Evolutionary conservation across 768 basidiomycete species (phyloP).

Genomic region (Galerina sulciceps): DNA sequence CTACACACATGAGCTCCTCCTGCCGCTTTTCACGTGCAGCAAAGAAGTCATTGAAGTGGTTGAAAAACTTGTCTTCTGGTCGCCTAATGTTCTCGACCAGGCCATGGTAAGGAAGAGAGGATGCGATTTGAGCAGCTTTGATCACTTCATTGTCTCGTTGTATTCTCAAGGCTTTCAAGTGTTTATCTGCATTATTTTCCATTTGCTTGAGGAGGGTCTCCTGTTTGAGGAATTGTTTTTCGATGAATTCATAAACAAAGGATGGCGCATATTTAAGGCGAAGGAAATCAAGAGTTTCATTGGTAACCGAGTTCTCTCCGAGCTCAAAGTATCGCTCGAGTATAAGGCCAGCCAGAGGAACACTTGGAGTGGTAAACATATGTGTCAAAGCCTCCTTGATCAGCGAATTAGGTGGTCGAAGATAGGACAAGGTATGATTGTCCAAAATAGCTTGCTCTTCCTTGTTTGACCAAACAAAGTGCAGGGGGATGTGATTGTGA

Average conservation of each 20-base stretch:
- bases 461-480: slow-evolving; percentile 11
- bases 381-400: slow-evolving; percentile 6
- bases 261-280: not conserved
- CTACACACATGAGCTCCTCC: not conserved
- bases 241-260: not conserved
- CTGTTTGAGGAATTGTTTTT: not conserved
- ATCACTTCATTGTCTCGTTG: not conserved
- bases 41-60: slow-evolving; percentile 7
- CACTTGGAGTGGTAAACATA: not conserved
- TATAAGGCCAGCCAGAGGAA: slow-evolving; percentile 2
- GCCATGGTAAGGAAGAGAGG: slow-evolving; percentile 7
- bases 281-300: not conserved
- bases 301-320: not conserved
- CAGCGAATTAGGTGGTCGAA: slow-evolving; percentile 8
- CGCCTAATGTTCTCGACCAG: slow-evolving; percentile 1
- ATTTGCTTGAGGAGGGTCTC: not conserved
- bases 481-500: slow-evolving; percentile 8
- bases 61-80: not conserved
- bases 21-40: not conserved
- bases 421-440: not conserved
- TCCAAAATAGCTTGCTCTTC: slow-evolving; percentile 1
- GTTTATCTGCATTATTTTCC: not conserved
- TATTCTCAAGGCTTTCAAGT: not conserved
- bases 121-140: not conserved
- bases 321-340: not conserved